Conservation (phyloP, 2,329 filamentous ascomycete species). For the Xylaria sp. region DNA sequence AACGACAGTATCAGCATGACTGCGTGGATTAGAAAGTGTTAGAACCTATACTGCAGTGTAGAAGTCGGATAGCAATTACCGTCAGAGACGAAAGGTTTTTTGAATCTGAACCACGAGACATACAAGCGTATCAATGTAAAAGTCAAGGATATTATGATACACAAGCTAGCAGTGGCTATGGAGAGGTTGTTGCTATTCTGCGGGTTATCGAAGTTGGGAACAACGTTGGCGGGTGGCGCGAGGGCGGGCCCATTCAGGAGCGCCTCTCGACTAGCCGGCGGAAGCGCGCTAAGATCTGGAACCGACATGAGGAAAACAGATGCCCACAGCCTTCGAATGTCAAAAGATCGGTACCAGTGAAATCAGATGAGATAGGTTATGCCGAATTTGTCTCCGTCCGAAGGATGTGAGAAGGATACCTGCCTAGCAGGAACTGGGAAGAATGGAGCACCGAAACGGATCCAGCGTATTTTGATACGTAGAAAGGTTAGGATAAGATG, state of each 20-base stretch:
- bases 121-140: not conserved
- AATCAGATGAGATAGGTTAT: no score
- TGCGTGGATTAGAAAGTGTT: no score
- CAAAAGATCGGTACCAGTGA: no score
- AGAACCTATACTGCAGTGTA: no score
- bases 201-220: conserved; percentile 1
- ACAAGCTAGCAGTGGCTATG: not conserved
- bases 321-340: no score
- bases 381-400: no score
- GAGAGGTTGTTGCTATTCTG: not conserved
- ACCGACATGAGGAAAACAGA: not conserved
- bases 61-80: not conserved
- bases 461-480: no score
- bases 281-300: not conserved
- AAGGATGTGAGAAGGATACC: no score
- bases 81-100: not conserved
- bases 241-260: not conserved
- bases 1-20: no score
- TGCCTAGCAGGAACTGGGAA: no score
- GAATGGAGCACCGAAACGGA: no score
- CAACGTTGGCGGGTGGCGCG: not conserved
- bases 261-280: not conserved
- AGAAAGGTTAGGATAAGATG: no score
- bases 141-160: not conserved
- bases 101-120: not conserved